Evolutionary conservation across 371 early-diverging fungal species (phyloP).

Genomic region (Fennellomyces sp.): DNA sequence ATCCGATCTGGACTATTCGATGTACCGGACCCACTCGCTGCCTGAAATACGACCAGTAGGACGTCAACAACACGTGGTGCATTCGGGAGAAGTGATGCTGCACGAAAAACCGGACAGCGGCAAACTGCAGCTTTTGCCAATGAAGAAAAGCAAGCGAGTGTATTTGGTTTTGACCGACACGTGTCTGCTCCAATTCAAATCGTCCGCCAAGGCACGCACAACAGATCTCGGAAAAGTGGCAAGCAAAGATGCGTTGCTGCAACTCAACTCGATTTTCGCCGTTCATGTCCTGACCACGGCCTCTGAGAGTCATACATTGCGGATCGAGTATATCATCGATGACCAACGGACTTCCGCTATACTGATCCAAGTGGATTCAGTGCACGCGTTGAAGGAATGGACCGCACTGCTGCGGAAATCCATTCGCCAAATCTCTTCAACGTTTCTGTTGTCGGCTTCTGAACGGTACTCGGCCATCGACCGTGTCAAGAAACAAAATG

Average conservation of each 20-base stretch:
- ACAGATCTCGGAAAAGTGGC: slow-evolving; percentile 19
- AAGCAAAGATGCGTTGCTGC: neutral
- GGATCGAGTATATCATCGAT: neutral
- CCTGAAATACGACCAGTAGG: neutral
- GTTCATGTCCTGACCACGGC: slow-evolving; percentile 20
- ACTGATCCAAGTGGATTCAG: too few relatives aligned
- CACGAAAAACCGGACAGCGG: slow-evolving; percentile 23
- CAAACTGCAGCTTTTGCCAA: neutral
- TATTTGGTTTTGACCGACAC: slow-evolving; percentile 39
- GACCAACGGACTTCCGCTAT: neutral
- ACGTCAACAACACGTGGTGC: neutral
- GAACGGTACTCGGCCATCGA: slow-evolving; percentile 29
- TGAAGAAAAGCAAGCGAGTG: slow-evolving; percentile 21
- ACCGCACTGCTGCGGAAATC: slow-evolving; percentile 19
- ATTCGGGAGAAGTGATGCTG: slow-evolving; percentile 29
- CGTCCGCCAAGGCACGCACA: slow-evolving; percentile 28
- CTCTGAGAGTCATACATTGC: neutral
- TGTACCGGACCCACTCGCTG: neutral
- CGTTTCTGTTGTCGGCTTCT: slow-evolving; percentile 7
- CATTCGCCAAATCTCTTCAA: neutral
- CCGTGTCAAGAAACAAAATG: slow-evolving; percentile 37
- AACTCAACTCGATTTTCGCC: slow-evolving; percentile 27
- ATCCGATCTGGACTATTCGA: neutral
- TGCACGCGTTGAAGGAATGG: too few relatives aligned
- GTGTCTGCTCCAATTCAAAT: slow-evolving; percentile 35